phyloP scores from a whole-genome alignment of 805 yeast species.

The Metschnikowia arizonensis region DNA sequence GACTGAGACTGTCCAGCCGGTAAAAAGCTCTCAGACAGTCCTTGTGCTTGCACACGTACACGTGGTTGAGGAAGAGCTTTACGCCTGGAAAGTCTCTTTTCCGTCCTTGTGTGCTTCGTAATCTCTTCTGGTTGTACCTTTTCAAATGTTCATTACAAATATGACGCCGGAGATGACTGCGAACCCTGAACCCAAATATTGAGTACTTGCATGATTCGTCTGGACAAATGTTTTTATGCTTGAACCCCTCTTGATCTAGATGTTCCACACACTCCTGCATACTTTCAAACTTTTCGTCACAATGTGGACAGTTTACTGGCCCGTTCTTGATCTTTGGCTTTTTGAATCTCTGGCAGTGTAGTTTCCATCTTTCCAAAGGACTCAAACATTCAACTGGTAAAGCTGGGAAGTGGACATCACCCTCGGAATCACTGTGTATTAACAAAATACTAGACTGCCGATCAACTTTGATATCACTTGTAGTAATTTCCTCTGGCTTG shows the following conservation, averaged over 20 bases:
- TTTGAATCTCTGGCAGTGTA: not conserved
- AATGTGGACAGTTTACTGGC: conserved; percentile 12
- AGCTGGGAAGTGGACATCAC: not conserved
- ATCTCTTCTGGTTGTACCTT: conserved; percentile 14
- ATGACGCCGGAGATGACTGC: conserved; percentile 18
- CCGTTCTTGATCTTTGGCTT: not conserved
- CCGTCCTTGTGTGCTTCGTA: conserved; percentile 6
- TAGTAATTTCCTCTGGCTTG: not conserved
- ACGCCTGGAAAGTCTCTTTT: conserved; percentile 5
- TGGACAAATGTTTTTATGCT: conserved; percentile 17
- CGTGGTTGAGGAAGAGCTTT: conserved; percentile 11
- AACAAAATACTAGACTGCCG: not conserved
- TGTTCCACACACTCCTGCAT: conserved; percentile 12
- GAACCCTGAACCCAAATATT: conserved; percentile 13
- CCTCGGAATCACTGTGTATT: not conserved
- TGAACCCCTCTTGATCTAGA: conserved; percentile 11
- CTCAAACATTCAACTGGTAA: not conserved
- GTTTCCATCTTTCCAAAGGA: conserved; percentile 2
- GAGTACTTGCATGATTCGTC: conserved; percentile 14
- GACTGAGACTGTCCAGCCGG: conserved; percentile 18
- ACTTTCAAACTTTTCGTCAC: conserved; percentile 10
- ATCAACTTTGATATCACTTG: not conserved
- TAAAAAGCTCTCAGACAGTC: conserved; percentile 17
- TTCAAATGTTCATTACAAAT: conserved; percentile 18
- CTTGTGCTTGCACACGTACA: conserved; percentile 16